These are phyloP conservation scores for Botrytis tulipae DNA, from an alignment of 2,329 filamentous ascomycete genomes.

Conservation along the genomic window DNA sequence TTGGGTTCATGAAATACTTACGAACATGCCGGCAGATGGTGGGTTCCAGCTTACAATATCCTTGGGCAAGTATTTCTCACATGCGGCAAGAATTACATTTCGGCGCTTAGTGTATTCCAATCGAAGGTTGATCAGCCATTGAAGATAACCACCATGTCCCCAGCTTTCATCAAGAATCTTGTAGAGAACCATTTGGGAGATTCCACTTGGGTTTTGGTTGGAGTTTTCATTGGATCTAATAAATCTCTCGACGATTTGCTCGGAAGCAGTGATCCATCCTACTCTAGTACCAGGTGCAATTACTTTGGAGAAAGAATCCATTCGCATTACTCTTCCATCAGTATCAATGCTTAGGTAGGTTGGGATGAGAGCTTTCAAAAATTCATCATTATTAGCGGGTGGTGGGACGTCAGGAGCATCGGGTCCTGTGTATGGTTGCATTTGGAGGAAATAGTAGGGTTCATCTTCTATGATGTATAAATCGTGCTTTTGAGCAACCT, in stretches of 20 bases:
- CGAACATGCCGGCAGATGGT: conserved; percentile 82
- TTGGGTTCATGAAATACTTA: conserved; percentile 7
- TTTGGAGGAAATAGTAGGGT: conserved; percentile 74
- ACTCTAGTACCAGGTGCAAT: conserved; percentile 76
- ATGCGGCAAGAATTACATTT: conserved; percentile 74
- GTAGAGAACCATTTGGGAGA: conserved; percentile 80
- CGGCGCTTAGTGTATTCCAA: conserved; percentile 77
- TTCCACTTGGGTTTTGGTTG: conserved; percentile 80
- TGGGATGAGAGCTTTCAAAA: conserved; percentile 70
- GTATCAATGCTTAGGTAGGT: conserved; percentile 76
- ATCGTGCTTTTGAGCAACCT: conserved; percentile 68
- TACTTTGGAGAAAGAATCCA: conserved; percentile 94
- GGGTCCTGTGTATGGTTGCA: conserved; percentile 50
- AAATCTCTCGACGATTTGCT: conserved; percentile 77
- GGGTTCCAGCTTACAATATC: conserved; percentile 77
- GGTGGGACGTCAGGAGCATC: conserved; percentile 34
- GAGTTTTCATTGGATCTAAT: conserved; percentile 70
- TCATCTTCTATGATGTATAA: conserved; percentile 71
- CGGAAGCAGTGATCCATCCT: conserved; percentile 87
- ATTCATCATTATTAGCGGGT: conserved; percentile 65
- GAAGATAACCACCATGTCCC: conserved; percentile 86
- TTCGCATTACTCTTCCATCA: conserved; percentile 83
- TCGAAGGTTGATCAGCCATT: conserved; percentile 83
- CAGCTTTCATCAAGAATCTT: conserved; percentile 91
- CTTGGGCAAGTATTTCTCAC: conserved; percentile 71